These are phyloP conservation scores for Phytophthora melonis DNA, from an alignment of 352 stramenopile species.

Conservation along the genomic window DNA sequence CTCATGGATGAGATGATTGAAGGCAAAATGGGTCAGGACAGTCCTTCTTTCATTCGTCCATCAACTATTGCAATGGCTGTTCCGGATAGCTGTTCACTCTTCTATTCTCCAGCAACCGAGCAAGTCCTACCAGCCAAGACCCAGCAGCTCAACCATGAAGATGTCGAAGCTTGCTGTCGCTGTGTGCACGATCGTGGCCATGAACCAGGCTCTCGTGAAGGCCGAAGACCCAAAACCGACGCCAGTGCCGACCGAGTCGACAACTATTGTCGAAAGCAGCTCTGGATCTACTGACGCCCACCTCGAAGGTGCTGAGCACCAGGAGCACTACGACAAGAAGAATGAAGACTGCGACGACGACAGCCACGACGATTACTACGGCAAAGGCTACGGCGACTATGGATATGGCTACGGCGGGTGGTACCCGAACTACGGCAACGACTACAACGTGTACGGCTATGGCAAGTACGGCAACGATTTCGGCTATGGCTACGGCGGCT, in stretches of 20 bases:
- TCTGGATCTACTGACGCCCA: not conserved
- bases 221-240: constrained; percentile 2
- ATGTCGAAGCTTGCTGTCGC: not conserved
- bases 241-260: not conserved
- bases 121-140: not conserved
- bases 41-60: not conserved
- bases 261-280: not conserved
- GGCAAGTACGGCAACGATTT: constrained; percentile 9
- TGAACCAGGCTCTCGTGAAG: not conserved
- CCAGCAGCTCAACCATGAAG: too few species aligned
- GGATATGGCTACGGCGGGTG: not conserved
- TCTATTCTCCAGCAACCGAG: not conserved
- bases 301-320: constrained; percentile 3
- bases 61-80: not conserved
- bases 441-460: not conserved
- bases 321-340: not conserved
- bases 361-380: not conserved
- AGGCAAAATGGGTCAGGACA: too few species aligned
- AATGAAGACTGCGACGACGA: not conserved
- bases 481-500: constrained; percentile 6
- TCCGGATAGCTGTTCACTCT: not conserved
- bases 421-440: not conserved
- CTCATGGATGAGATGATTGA: too few species aligned
- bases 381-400: constrained; percentile 1
- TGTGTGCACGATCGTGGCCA: not conserved